Evolutionary conservation across 139 green algal species (phyloP).

Genomic region (Nannochloris sp.): DNA sequence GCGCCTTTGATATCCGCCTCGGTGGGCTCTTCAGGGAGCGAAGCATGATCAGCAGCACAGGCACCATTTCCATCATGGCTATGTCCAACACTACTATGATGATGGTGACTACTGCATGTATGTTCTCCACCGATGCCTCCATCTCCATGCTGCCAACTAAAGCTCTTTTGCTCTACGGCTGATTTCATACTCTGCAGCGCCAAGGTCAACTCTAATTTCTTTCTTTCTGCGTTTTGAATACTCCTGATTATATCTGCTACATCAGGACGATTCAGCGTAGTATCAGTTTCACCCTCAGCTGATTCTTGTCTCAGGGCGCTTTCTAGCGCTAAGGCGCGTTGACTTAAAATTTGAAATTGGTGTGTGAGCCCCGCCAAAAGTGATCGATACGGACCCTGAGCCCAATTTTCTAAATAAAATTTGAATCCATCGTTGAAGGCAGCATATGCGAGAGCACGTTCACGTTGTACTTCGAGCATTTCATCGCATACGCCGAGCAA

Average conservation of each 20-base stretch:
- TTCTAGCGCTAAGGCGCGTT: neutral
- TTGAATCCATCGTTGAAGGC: neutral
- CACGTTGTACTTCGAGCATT: neutral
- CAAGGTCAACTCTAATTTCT: slow-evolving; percentile 5
- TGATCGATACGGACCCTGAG: neutral
- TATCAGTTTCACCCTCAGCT: too few relatives aligned
- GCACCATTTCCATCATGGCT: too few relatives aligned
- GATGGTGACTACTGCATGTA: too few relatives aligned
- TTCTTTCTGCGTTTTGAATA: neutral
- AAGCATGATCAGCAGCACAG: neutral
- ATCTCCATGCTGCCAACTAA: neutral
- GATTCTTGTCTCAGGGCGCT: neutral
- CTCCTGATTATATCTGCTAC: neutral
- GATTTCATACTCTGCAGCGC: neutral
- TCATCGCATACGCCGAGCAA: too few relatives aligned
- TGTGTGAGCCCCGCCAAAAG: neutral
- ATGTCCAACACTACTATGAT: too few relatives aligned
- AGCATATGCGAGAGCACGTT: neutral
- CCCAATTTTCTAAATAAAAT: neutral
- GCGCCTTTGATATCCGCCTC: neutral
- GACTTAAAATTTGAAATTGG: neutral
- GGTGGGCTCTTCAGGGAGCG: neutral
- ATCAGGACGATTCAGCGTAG: neutral
- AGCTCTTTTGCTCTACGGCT: neutral
- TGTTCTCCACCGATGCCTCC: neutral